Evolutionary conservation across 2,329 filamentous ascomycete species (phyloP).

Genomic region (Magnaporthiopsis rhizophila): DNA sequence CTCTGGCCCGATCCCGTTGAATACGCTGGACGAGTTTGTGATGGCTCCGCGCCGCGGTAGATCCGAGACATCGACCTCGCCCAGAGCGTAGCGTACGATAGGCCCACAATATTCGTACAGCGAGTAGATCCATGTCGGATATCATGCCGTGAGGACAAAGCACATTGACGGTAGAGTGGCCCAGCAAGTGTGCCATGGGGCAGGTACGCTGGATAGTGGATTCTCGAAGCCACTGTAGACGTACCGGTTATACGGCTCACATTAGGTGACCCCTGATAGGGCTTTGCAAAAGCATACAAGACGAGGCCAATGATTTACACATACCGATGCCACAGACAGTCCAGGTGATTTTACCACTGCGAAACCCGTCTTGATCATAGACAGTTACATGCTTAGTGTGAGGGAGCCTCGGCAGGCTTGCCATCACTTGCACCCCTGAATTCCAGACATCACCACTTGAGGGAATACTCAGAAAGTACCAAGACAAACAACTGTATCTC

Average conservation of each 20-base stretch:
- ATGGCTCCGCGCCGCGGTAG: conserved; percentile 14
- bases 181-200: not conserved
- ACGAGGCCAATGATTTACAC: no score
- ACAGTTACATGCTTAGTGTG: no score
- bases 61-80: conserved; percentile 19
- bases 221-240: not conserved
- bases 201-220: not conserved
- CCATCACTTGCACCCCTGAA: no score
- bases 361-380: no score
- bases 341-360: no score
- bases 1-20: conserved; percentile 30
- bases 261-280: no score
- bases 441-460: no score
- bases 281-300: no score
- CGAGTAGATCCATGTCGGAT: not conserved
- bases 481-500: no score
- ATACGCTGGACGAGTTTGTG: conserved; percentile 21
- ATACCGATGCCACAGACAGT: no score
- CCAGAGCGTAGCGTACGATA: conserved; percentile 19
- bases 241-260: not conserved
- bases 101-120: conserved; percentile 12
- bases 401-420: no score
- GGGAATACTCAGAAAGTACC: no score
- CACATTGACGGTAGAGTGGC: not conserved
- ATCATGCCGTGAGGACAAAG: not conserved